Conservation (phyloP, 2,329 filamentous ascomycete genomes). For the Plenodomus lindquistii region DNA sequence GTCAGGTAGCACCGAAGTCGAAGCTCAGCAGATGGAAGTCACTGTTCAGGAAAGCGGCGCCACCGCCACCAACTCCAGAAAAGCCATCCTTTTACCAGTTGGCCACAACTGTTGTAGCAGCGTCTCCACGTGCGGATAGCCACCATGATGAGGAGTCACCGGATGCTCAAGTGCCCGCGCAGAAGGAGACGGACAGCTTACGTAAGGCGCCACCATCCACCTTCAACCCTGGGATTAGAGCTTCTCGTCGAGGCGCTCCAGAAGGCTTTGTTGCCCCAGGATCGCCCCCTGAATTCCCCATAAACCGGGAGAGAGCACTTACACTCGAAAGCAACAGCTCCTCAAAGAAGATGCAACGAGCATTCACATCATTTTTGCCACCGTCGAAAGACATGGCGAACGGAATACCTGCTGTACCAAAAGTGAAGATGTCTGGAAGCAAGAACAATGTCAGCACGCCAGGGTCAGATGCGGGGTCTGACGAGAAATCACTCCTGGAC, state of each 20-base stretch:
- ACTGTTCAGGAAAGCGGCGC: slow-evolving; percentile 40
- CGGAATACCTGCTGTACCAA: slow-evolving; percentile 18
- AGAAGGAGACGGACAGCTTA: slow-evolving; percentile 20
- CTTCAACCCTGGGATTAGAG: slow-evolving; percentile 36
- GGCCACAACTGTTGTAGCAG: slow-evolving; percentile 23
- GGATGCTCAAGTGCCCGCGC: slow-evolving; percentile 16
- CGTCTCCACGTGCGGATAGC: slow-evolving; percentile 34
- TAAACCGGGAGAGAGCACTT: slow-evolving; percentile 21
- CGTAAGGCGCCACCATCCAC: slow-evolving; percentile 28
- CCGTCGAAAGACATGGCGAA: slow-evolving; percentile 13
- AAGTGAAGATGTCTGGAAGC: slow-evolving; percentile 17
- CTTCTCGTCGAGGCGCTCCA: slow-evolving; percentile 31
- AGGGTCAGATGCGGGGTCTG: slow-evolving; percentile 1
- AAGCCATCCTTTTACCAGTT: slow-evolving; percentile 43
- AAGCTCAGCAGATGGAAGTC: slow-evolving; percentile 47
- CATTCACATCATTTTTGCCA: slow-evolving; percentile 22
- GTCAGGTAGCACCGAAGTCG: slow-evolving; percentile 30
- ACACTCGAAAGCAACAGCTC: slow-evolving; percentile 18
- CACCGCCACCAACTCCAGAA: slow-evolving; percentile 23
- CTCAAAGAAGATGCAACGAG: slow-evolving; percentile 18
- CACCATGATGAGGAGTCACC: slow-evolving; percentile 35
- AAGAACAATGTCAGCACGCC: slow-evolving; percentile 11
- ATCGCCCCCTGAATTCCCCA: slow-evolving; percentile 10
- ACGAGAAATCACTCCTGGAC: slow-evolving; percentile 56
- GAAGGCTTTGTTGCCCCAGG: slow-evolving; percentile 13